These are phyloP conservation scores for Pseudognaphalium luteoalbum DNA, from an alignment of 129 eudicot species.

Conservation along the genomic window DNA sequence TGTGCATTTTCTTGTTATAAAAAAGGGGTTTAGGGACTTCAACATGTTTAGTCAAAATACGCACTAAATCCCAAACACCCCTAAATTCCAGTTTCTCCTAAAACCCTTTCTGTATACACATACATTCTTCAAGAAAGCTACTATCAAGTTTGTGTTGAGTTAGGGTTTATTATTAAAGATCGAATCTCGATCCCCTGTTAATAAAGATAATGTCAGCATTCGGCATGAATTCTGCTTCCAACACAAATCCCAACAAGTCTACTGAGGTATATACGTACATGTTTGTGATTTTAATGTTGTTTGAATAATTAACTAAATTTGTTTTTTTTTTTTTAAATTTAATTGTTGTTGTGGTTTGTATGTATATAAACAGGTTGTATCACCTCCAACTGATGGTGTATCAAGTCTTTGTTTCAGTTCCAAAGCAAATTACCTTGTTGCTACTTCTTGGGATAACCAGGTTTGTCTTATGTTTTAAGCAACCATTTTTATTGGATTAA, in stretches of 20 bases:
- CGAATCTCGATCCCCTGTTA: neutral
- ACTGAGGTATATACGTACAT: conserved; percentile 42
- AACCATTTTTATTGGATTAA: neutral
- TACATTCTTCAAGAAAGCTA: conserved; percentile 3
- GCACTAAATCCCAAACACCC: neutral
- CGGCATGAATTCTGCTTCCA: conserved; percentile 43
- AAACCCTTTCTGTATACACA: neutral
- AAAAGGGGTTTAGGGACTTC: neutral
- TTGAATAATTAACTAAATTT: no score
- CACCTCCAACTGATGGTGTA: conserved; percentile 68
- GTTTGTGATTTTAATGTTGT: neutral
- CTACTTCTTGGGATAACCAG: conserved; percentile 99
- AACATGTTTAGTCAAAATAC: no score
- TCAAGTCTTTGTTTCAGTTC: conserved; percentile 86
- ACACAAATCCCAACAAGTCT: conserved; percentile 62
- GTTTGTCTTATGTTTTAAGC: conserved; percentile 33
- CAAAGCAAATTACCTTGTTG: conserved; percentile 70
- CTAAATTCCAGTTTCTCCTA: neutral
- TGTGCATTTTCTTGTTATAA: neutral
- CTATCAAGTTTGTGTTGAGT: neutral
- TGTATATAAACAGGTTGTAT: conserved; percentile 50
- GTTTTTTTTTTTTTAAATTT: no score
- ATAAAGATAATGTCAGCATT: conserved; percentile 47
- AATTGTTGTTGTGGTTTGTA: neutral
- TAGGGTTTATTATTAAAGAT: conserved; percentile 14